These are phyloP conservation scores for Pyrenochaeta sp. DNA, from an alignment of 2,329 filamentous ascomycete species.

Conservation along the genomic window DNA sequence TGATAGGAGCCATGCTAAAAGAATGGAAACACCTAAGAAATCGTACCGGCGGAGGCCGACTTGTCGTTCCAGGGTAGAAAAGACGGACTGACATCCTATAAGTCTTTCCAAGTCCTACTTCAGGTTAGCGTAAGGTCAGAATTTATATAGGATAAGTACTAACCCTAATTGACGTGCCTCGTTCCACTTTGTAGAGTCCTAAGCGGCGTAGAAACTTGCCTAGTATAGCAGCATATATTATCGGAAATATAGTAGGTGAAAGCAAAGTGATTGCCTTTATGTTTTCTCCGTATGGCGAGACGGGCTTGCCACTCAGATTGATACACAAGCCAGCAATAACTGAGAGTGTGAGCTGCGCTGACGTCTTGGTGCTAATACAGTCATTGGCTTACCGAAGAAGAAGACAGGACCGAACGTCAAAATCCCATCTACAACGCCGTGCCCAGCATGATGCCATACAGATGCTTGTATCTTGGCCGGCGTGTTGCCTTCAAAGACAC, in stretches of 20 bases:
- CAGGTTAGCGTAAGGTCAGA: not conserved
- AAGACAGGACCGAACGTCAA: constrained; percentile 2
- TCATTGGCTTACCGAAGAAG: constrained; percentile 1
- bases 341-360: not conserved
- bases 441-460: not conserved
- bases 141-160: not conserved
- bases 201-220: constrained; percentile 16
- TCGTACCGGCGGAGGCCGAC: constrained; percentile 10
- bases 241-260: constrained; percentile 16
- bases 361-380: not conserved
- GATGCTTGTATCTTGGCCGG: too few species aligned
- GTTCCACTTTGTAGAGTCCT: constrained; percentile 8
- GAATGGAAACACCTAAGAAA: constrained; percentile 6
- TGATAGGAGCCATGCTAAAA: constrained; percentile 11
- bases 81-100: constrained; percentile 18
- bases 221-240: constrained; percentile 17
- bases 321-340: constrained; percentile 9
- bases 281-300: constrained; percentile 10
- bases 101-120: constrained; percentile 12
- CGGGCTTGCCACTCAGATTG: constrained; percentile 1
- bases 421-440: constrained; percentile 1
- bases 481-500: too few species aligned
- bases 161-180: constrained; percentile 12
- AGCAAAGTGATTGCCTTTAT: constrained; percentile 12
- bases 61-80: constrained; percentile 13